Evolutionary conservation across 257 asterid species (phyloP), one percentile per base, ranked within the genome.

Genomic region (Solanum piurae): DNA sequence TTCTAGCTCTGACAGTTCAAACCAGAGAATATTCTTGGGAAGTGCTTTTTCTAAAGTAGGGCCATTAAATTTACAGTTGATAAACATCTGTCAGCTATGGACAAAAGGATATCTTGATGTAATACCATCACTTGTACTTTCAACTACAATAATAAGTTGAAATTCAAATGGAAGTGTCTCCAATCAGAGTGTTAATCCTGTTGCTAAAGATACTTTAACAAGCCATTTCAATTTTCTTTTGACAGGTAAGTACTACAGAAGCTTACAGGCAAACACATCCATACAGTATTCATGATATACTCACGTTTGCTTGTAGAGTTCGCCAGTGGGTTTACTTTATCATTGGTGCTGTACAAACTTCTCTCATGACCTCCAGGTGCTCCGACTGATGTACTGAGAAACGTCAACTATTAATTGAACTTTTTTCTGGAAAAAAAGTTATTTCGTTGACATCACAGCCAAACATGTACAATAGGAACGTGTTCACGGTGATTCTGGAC

Each of bases 291-390:
- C 64, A 42, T 46, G 46, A 73, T 72, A 55, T 72, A 92, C 94
- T 89, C 85, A 89, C 90, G 89, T 58, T 71, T 58, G 34, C 80
- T 87, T 68, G 87, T 86, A 38, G 68, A 42, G 88, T 52, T 58
- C 52, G 72, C 85, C 87, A 87, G 84, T 31, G 21, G 89, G 88
- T 79, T 84, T 85, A 69, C 52, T 86, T 90, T 90, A 83, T 88
- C 89, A 68, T 86, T 79, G 62, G 87, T 89, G 79, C 91, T 89
- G 86, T 83, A 88, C 76, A 86, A 92, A 90, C 60, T 74, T 90
- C 90, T 90, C 21, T 73, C 83, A 82, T 85, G 88, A 87, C 88
- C 90, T 34, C 94, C 91, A 91, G 80, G 89, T 86, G 89, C 89
- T 85, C 37, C 80, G 31, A 87, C 86, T 86, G 90, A 87, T 88